Evolutionary conservation across 148 eudicot genomes (phyloP).

Genomic region (Simmondsia chinensis): DNA sequence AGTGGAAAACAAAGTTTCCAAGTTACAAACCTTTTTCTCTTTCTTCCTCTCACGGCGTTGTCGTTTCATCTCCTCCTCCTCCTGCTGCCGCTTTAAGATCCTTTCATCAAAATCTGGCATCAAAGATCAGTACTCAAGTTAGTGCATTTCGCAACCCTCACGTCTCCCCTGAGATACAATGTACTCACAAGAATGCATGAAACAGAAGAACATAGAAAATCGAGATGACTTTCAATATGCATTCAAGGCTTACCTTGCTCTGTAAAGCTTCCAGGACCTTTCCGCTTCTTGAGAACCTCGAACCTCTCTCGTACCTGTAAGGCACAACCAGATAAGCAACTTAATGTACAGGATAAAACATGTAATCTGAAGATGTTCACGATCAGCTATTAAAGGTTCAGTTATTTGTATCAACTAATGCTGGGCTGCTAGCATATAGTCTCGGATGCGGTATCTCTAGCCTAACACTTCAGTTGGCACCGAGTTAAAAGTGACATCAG

Average conservation of each 20-base stretch:
- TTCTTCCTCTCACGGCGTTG: conserved; percentile 87
- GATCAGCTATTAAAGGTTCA: too few relatives aligned
- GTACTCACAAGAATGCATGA: too few relatives aligned
- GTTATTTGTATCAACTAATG: too few relatives aligned
- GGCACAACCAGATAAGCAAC: conserved; percentile 6
- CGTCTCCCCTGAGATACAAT: not conserved
- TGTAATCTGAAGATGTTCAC: too few relatives aligned
- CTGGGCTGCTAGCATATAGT: too few relatives aligned
- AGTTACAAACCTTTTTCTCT: conserved; percentile 80
- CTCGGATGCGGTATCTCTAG: too few relatives aligned
- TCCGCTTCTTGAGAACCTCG: conserved; percentile 83
- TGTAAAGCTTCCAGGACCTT: conserved; percentile 65
- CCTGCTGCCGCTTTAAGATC: conserved; percentile 87
- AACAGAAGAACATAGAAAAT: too few relatives aligned
- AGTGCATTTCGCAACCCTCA: not conserved
- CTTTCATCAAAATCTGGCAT: conserved; percentile 78
- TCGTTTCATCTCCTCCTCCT: conserved; percentile 94
- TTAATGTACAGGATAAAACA: too few relatives aligned
- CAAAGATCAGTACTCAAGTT: conserved; percentile 5
- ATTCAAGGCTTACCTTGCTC: conserved; percentile 79
- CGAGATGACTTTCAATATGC: too few relatives aligned
- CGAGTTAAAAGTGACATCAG: too few relatives aligned
- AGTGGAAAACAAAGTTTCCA: conserved; percentile 1
- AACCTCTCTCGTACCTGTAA: conserved; percentile 78
- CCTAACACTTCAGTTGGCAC: too few relatives aligned